Base-by-base conservation (phyloP, 495 filamentous ascomycete species). In the Penicillium manginii region DNA sequence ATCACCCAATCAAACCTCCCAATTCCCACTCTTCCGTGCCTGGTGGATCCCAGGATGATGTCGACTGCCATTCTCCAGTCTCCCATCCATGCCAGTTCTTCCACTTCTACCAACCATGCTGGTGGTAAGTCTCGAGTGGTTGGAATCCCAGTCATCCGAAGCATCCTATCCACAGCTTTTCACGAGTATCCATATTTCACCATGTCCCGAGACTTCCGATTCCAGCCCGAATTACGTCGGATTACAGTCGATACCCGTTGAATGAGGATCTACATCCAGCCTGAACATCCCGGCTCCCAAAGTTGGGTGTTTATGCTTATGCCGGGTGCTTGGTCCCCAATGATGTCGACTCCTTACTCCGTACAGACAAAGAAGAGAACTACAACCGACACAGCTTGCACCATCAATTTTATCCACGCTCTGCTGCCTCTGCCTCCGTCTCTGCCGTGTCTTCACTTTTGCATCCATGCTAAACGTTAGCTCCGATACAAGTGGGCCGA, bases 401-500 rank as follows among this genome's bases (percentile, higher is more conserved):
- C 26, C 26, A 29, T 29, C 26, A 29, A 29, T 29, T 29, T 29
- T 29, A 29, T 29, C 9, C 26, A 8, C 3, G 2, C 26, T 29
- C 26, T 29, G 26, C 26, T 29, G 26, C 26, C 26, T 29, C 26
- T 23, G 23, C 23, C 26, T 29, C 26, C 9, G 26, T 7, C 26
- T 29, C 26, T 29, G 26, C 26, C 26, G 26, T 8, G 26, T 29
- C 26, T 29, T 29, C 26, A 29, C 40, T 4, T 43, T 43, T 17
- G 4, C 40, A 17, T 43, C 17, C 40, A 17, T 43, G 7, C 40
- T 17, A 43, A 19, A 50, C 57, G 15, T 42, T 61, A 57, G 50
- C 52, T 53, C 55, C 56, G 42, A 63, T 59, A 59, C 61, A 26
- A 45, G 61, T 63, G 61, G 61, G 50, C 57, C 53, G 50, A 54